Base-by-base conservation (phyloP, 2,329 filamentous ascomycete species). In the Verruconis gallopava region DNA sequence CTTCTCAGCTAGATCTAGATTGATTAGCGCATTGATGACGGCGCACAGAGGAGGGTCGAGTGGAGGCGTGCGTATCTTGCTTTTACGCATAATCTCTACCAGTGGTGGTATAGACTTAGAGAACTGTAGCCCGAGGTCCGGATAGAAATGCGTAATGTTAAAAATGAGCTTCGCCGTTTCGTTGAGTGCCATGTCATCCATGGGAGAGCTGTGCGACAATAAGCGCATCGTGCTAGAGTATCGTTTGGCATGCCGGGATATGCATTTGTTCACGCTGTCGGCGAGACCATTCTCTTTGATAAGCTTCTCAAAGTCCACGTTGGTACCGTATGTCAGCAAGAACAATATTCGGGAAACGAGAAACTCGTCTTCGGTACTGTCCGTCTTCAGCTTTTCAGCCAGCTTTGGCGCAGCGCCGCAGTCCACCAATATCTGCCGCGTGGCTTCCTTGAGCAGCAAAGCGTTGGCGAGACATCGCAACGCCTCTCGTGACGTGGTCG, bases 111-210 rank as follows among this genome's bases (percentile, higher is more conserved):
- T 71, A 2, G 80, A 76, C 17, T 72, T 64, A 1, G 75, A 75
- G 54, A 95, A 93, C 1, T 67, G 62, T 1, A 66, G 57, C 3
- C 65, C 61, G 19, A 79, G 68, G 33, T 78, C 69, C 3, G 77
- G 75, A 52, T 79, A 81, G 53, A 79, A 77, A 51, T 88, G 79
- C 2, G 81, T 82, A 41, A 94, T 69, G 59, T 95, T 95, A 68
- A 93, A 96, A 40, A 93, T 64, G 32, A 96, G 69, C 55, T 93
- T 95, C 38, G 91, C 65, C 0, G 82, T 89, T 59, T 96, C 89
- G 5, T 70, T 71, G 28, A 96, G 68, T 1, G 88, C 85, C 75
- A 89, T 77, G 45, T 81, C 77, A 48, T 81, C 77, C 71, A 88
- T 82, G 0, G 73, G 71, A 33, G 74, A 64, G 4, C 52, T 50